Base-by-base conservation (phyloP, 768 basidiomycete species). In the Rhizopogon roseolus region DNA sequence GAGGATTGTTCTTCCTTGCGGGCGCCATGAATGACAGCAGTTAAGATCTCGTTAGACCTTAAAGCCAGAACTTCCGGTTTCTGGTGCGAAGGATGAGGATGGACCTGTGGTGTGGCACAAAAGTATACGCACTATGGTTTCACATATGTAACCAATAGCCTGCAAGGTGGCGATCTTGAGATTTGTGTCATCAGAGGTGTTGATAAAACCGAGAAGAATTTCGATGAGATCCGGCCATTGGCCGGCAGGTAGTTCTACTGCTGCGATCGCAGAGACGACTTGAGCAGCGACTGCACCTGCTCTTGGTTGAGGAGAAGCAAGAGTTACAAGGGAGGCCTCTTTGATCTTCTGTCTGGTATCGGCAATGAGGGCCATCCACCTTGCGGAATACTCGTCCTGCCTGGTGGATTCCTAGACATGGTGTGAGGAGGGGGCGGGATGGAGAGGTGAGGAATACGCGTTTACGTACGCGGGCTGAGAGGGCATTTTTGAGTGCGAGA, bases 1-100 rank as follows among this genome's bases (percentile, higher is more conserved):
- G 79, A 53, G 2, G 92, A 93, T 0, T 90, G 80, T 64, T 99
- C 97, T 59, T 98, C 97, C 71, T 95, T 96, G 49, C 96, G 82
- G 25, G 95, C 96, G 7, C 97, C 97, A 67, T 98, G 96, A 48
- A 99, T 96, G 54, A 99, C 97, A 8, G 95, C 95, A 13, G 97
- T 99, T 49, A 99, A 73, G 66, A 99, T 99, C 73, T 98, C 95
- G 66, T 99, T 98, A 3, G 96, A 90, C 62, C 93, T 85, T 54
- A 88, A 66, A 49, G 84, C 86, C 55, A 99, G 72, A 55, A 97
- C 88, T 62, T 96, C 93, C 10, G 96, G 94, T 82, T 92, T 90
- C 96, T 98, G 60, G 3, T 17, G 8, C 8, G 2, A 25, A 43
- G 7, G 14, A 27, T 64, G 42, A 64, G 57, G 4, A 27, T 41